Evolutionary conservation across 768 basidiomycete genomes (phyloP).

Genomic region (Kwoniella shandongensis): DNA sequence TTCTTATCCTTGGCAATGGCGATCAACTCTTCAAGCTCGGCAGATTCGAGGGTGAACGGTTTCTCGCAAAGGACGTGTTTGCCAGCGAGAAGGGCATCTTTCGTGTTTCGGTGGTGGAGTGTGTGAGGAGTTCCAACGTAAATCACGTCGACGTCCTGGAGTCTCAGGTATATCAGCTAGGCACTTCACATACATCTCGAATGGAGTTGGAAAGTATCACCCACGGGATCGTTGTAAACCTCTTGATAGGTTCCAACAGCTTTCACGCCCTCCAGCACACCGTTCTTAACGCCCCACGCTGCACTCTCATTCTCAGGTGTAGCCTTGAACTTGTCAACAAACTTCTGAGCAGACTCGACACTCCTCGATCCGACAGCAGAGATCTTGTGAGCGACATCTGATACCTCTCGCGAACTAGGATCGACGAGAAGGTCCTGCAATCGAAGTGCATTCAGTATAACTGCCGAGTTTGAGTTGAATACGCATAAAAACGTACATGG

Average conservation of each 20-base stretch:
- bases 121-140: constrained; percentile 88
- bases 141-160: constrained; percentile 67
- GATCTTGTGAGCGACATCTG: constrained; percentile 49
- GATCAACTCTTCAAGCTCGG: constrained; percentile 73
- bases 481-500: constrained; percentile 57
- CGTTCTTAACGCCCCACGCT: constrained; percentile 36
- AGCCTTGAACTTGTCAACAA: constrained; percentile 61
- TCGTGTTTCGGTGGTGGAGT: constrained; percentile 73
- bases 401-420: constrained; percentile 60
- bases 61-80: constrained; percentile 91
- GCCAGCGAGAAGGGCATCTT: constrained; percentile 71
- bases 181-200: no score
- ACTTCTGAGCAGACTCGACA: constrained; percentile 67
- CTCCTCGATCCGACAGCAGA: constrained; percentile 74
- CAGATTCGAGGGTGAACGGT: constrained; percentile 73
- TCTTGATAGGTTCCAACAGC: constrained; percentile 73
- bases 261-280: constrained; percentile 58
- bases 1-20: constrained; percentile 71
- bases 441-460: not conserved
- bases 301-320: constrained; percentile 44
- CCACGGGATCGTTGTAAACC: constrained; percentile 68
- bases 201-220: no score
- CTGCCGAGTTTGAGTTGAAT: not conserved
- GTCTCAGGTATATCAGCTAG: no score
- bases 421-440: constrained; percentile 71